Evolutionary conservation across 495 filamentous ascomycete species (phyloP), one percentile per base, ranked within the genome.

Genomic region (Aspergillus campestris): DNA sequence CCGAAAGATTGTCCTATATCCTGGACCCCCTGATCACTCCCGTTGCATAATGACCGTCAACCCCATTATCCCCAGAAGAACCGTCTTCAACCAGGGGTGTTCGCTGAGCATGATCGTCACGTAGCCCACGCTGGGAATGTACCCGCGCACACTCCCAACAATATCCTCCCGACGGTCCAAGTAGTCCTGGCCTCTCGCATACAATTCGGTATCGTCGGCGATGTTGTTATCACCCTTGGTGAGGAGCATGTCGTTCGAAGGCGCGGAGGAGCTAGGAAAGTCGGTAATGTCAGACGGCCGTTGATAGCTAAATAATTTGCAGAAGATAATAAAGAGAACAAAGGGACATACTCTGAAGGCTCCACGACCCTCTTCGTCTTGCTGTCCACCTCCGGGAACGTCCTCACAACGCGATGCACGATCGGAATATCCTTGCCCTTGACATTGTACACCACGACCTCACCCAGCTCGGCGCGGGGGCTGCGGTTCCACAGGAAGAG

Each of bases 181-280:
- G 56, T 87, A 89, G 56, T 84, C 83, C 65, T 97, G 92, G 9
- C 82, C 86, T 15, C 73, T 66, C 0, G 90, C 88, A 55, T 90
- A 95, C 4, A 99, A 78, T 65, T 95, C 90, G 9, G 87, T 94
- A 63, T 99, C 92, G 60, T 97, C 92, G 3, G 88, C 84, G 8
- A 80, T 62, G 58, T 99, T 99, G 70, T 97, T 97, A 64, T 99
- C 92, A 43, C 92, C 92, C 68, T 97, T 99, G n/a, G 92, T 99
- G 27, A 99, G 77, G 9, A 97, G 76, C 64, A 69, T 67, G 29
- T 57, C 53, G 30, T 48, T 64, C 52, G 36, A 61, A 49, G 11
- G 37, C 14, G 18, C 56, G 1, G 59, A 53, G 38, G 58, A 53
- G 15, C 66, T 65, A 47, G 36, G 34, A 46, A 18, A 24, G 18